These are phyloP conservation scores for Mycena metata DNA, from an alignment of 768 basidiomycete genomes.

Conservation along the genomic window DNA sequence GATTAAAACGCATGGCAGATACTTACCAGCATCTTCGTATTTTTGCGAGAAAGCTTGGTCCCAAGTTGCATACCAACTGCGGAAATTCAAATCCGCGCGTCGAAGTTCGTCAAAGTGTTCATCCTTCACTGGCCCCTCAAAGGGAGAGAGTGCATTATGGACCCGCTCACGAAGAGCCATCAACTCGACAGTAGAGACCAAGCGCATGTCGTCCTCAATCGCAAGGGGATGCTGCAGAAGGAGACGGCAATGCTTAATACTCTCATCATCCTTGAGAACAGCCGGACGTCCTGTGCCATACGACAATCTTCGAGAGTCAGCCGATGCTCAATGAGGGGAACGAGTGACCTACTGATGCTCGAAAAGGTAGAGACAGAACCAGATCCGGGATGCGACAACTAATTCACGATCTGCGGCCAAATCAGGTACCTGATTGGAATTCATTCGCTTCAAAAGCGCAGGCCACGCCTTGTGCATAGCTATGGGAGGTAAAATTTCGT, in stretches of 20 bases:
- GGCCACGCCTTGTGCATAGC: conserved; percentile 96
- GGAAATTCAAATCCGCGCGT: conserved; percentile 83
- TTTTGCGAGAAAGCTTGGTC: conserved; percentile 85
- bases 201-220: conserved; percentile 93
- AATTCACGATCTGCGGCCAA: conserved; percentile 79
- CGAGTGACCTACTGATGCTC: conserved; percentile 85
- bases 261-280: conserved; percentile 93
- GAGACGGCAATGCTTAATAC: conserved; percentile 84
- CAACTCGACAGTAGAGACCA: conserved; percentile 94
- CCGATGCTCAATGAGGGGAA: conserved; percentile 1
- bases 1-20: not conserved
- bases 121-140: conserved; percentile 80
- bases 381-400: conserved; percentile 86
- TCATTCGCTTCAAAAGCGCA: conserved; percentile 82
- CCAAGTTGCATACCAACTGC: conserved; percentile 86
- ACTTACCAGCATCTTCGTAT: conserved; percentile 83
- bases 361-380: conserved; percentile 95
- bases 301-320: conserved; percentile 73
- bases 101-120: conserved; percentile 79
- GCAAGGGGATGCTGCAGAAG: conserved; percentile 89
- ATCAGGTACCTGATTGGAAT: conserved; percentile 66
- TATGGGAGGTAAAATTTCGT: conserved; percentile 43
- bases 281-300: conserved; percentile 96
- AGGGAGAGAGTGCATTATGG: conserved; percentile 85
- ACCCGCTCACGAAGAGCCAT: conserved; percentile 91